These are phyloP conservation scores for Volvox reticuliferus DNA, from an alignment of 139 green algal genomes.

Conservation along the genomic window DNA sequence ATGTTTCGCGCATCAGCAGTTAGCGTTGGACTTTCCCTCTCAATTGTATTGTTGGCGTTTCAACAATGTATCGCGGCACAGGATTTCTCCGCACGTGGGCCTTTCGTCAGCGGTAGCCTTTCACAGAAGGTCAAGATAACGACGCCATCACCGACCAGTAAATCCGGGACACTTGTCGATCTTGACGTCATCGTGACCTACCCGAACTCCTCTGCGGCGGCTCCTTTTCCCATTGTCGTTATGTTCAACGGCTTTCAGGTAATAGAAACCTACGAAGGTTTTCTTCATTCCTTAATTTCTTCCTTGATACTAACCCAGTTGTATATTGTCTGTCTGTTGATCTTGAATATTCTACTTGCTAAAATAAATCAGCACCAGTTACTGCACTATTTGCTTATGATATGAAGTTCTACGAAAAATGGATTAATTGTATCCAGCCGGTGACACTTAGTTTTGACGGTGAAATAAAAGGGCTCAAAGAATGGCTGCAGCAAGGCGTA, in stretches of 20 bases:
- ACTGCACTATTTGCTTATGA: too few species aligned
- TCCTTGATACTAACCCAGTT: too few species aligned
- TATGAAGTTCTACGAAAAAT: too few species aligned
- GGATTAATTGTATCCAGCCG: too few species aligned
- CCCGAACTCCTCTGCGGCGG: neutral
- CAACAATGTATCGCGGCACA: neutral
- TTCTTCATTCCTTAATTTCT: too few species aligned
- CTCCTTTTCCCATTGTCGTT: neutral
- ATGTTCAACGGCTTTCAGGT: slow-evolving; percentile 45
- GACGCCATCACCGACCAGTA: neutral
- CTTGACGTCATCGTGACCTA: slow-evolving; percentile 35
- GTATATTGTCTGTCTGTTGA: too few species aligned
- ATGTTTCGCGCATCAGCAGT: neutral
- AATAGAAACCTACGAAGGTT: too few species aligned
- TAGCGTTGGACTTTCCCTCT: neutral
- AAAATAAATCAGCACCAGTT: too few species aligned
- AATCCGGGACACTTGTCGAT: neutral
- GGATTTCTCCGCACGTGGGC: neutral
- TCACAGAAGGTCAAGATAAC: neutral
- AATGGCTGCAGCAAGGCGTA: too few species aligned
- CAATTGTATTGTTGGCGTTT: neutral
- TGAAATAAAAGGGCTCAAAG: too few species aligned
- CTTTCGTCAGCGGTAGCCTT: neutral
- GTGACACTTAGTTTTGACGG: too few species aligned
- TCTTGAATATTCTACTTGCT: too few species aligned